A percentile compares a stretch with the other conserved stretches of the same genome.
These are phyloP conservation scores for Sporothrix humicola DNA, from an alignment of 2,329 filamentous ascomycete species.

Conservation along the genomic window DNA sequence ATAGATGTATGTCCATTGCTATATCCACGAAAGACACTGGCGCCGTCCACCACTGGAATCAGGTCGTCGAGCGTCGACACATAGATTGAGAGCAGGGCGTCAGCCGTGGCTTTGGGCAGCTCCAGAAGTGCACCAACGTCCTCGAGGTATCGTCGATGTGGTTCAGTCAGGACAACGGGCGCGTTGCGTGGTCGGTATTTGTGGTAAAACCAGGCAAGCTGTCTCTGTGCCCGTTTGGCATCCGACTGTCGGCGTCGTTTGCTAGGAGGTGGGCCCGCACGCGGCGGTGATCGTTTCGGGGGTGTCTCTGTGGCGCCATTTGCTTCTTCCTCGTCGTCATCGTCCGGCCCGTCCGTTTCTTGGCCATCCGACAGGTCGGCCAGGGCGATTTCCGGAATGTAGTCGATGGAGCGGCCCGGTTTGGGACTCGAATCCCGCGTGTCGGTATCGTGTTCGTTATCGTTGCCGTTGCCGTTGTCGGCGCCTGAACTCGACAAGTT, in stretches of 20 bases:
- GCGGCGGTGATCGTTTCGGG: neutral
- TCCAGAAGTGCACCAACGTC: conserved; percentile 3
- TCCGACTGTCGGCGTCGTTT: conserved; percentile 7
- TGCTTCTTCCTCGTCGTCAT: neutral
- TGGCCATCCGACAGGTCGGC: conserved; percentile 19
- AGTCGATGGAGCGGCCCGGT: conserved; percentile 15
- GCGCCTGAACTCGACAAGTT: too few relatives aligned
- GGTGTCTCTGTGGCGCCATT: neutral
- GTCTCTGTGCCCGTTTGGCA: neutral
- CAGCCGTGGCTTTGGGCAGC: neutral
- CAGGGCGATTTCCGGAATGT: conserved; percentile 23
- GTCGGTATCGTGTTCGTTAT: neutral
- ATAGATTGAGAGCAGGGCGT: conserved; percentile 1
- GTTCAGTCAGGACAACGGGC: neutral
- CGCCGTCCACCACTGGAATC: conserved; percentile 1
- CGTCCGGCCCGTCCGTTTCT: neutral
- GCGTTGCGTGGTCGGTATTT: conserved; percentile 23
- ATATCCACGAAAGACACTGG: neutral
- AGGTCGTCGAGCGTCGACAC: conserved; percentile 1
- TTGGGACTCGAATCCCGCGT: conserved; percentile 24
- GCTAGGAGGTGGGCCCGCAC: neutral
- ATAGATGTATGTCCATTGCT: conserved; percentile 12
- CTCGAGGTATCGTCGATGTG: neutral
- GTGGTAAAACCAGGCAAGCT: conserved; percentile 13
- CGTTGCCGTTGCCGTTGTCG: neutral